A percentile compares a stretch with the other conserved stretches of the same genome.
Evolutionary conservation across 441 rosid genomes (phyloP).

Genomic region (Eutrema salsugineum): DNA sequence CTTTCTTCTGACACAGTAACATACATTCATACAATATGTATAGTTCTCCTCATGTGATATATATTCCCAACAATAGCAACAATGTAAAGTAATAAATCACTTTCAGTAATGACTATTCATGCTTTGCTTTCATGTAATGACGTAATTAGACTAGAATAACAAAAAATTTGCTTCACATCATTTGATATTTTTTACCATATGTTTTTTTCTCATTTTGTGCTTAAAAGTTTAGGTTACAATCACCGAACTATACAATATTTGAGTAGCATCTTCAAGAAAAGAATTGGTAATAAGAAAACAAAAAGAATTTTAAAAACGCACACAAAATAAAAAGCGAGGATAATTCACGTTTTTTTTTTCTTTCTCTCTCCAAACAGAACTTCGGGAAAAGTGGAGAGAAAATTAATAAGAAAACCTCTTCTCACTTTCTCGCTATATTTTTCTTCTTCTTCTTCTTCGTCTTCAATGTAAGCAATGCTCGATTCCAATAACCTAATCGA

Average conservation of each 20-base stretch:
- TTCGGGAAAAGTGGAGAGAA: constrained; percentile 31
- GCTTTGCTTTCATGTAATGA: neutral
- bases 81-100: neutral
- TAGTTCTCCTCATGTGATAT: no score
- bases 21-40: no score
- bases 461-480: constrained; percentile 34
- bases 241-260: neutral
- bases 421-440: constrained; percentile 5
- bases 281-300: neutral
- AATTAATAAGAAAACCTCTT: constrained; percentile 15
- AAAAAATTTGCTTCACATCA: neutral
- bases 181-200: neutral
- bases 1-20: no score
- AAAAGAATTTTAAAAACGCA: neutral
- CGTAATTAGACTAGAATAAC: neutral
- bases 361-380: constrained; percentile 17
- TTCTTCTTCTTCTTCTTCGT: constrained; percentile 2
- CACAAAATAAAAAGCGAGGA: neutral
- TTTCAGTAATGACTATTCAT: neutral
- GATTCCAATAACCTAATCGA: constrained; percentile 32
- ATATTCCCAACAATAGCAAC: neutral
- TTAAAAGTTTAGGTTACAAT: neutral
- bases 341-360: constrained; percentile 15
- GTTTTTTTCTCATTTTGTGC: neutral
- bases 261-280: neutral